phyloP scores from a whole-genome alignment of 139 green algal genomes.

The Zygnema circumcarinatum region DNA sequence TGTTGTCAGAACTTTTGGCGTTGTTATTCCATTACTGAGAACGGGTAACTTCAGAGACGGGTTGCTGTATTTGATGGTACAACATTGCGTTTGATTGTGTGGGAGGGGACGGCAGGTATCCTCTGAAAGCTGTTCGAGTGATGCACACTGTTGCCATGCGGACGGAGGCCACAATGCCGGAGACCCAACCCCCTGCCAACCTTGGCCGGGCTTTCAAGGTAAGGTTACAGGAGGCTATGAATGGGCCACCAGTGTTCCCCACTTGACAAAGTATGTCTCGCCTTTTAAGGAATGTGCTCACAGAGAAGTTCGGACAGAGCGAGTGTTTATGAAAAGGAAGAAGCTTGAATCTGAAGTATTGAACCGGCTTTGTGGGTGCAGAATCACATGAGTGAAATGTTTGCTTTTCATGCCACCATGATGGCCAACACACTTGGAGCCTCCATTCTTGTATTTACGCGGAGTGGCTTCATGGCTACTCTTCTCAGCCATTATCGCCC shows the following conservation, averaged over 20 bases:
- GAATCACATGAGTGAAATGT: conserved; percentile 71
- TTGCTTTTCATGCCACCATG: conserved; percentile 84
- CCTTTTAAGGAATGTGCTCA: too few relatives aligned
- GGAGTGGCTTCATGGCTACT: conserved; percentile 78
- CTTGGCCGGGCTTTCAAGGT: conserved; percentile 52
- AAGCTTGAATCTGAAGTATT: too few relatives aligned
- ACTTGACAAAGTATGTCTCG: too few relatives aligned
- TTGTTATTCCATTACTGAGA: too few relatives aligned
- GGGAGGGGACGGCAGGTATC: conserved; percentile 31
- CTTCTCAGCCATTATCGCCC: conserved; percentile 87
- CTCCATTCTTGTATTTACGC: conserved; percentile 71
- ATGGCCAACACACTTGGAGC: conserved; percentile 88
- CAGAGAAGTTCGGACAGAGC: too few relatives aligned
- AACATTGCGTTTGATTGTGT: too few relatives aligned
- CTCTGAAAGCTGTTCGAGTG: conserved; percentile 55
- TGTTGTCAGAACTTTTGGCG: too few relatives aligned
- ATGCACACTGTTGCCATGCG: conserved; percentile 60
- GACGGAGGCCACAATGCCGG: conserved; percentile 52
- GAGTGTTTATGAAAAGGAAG: too few relatives aligned
- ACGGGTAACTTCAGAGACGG: too few relatives aligned
- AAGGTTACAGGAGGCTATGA: too few relatives aligned
- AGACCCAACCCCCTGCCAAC: conserved; percentile 23
- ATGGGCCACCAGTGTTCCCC: too few relatives aligned
- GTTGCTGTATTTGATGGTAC: too few relatives aligned
- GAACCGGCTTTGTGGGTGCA: conserved; percentile 37